Evolutionary conservation across 352 stramenopile species (phyloP).

Genomic region (Phytopythium kandeliae): DNA sequence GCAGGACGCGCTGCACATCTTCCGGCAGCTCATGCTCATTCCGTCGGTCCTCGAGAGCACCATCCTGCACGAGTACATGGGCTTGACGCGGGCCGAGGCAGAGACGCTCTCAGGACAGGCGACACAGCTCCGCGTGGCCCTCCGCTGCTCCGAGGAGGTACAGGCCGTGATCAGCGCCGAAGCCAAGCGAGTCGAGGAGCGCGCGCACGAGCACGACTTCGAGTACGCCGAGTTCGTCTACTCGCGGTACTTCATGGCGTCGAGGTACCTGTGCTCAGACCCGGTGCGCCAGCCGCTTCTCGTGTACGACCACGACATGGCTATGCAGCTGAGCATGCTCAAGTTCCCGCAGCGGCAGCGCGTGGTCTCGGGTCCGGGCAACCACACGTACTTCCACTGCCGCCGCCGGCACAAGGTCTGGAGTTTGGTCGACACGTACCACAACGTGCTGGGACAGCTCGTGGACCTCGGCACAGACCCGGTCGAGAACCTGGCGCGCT

Average conservation of each 20-base stretch:
- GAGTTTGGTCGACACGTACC: slow-evolving; percentile 13
- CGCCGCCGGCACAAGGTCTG: slow-evolving; percentile 11
- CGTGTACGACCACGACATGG: slow-evolving; percentile 22
- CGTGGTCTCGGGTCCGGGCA: slow-evolving; percentile 10
- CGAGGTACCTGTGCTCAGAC: slow-evolving; percentile 16
- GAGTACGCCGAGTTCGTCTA: slow-evolving; percentile 19
- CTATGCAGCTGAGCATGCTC: slow-evolving; percentile 9
- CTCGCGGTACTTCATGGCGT: slow-evolving; percentile 13
- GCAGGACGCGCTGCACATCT: slow-evolving; percentile 19
- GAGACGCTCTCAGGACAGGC: slow-evolving; percentile 6
- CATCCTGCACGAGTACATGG: slow-evolving; percentile 14
- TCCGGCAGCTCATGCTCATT: slow-evolving; percentile 22
- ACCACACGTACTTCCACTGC: slow-evolving; percentile 15
- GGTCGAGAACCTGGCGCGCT: background rate
- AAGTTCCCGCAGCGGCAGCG: slow-evolving; percentile 14
- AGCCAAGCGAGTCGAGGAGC: slow-evolving; percentile 7
- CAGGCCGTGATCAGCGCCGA: slow-evolving; percentile 14
- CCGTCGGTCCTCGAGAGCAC: slow-evolving; percentile 18
- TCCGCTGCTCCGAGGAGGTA: slow-evolving; percentile 9
- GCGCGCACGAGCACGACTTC: slow-evolving; percentile 11
- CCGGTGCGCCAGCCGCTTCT: slow-evolving; percentile 19
- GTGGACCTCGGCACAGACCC: slow-evolving; percentile 5
- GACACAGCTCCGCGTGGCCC: slow-evolving; percentile 7
- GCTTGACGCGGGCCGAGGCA: slow-evolving; percentile 3
- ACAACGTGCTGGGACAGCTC: slow-evolving; percentile 16